phyloP scores from a whole-genome alignment of 306 rosid species.

The Acacia confusa region DNA sequence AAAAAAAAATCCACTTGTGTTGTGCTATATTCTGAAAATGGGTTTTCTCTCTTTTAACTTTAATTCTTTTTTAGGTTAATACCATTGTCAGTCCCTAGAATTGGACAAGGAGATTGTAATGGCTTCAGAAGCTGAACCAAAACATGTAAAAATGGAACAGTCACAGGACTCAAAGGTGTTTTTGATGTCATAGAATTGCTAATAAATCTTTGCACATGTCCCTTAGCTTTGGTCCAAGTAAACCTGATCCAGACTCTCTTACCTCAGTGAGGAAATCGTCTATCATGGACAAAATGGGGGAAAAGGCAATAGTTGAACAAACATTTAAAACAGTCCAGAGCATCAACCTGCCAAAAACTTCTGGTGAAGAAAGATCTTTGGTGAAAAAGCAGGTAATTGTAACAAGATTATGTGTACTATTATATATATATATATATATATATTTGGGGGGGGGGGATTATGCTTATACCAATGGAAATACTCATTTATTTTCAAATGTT shows the following conservation, averaged over 20 bases:
- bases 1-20: background rate
- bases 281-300: conserved; percentile 83
- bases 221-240: conserved; percentile 48
- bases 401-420: background rate
- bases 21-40: background rate
- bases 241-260: conserved; percentile 43
- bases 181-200: conserved; percentile 34
- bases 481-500: background rate
- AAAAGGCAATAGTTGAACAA: conserved; percentile 76
- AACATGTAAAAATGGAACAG: conserved; percentile 33
- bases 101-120: conserved; percentile 29
- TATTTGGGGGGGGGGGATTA: no score
- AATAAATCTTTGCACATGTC: conserved; percentile 63
- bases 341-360: conserved; percentile 46
- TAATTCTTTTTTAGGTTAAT: no score
- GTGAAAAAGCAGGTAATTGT: conserved; percentile 53
- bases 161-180: conserved; percentile 50
- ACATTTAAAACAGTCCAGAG: conserved; percentile 79
- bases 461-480: background rate
- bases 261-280: conserved; percentile 51
- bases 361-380: conserved; percentile 45
- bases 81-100: background rate
- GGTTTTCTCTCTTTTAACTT: background rate
- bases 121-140: conserved; percentile 44
- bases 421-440: no score